phyloP scores from a whole-genome alignment of 2,329 filamentous ascomycete species.

The Bipolaris gigantea region DNA sequence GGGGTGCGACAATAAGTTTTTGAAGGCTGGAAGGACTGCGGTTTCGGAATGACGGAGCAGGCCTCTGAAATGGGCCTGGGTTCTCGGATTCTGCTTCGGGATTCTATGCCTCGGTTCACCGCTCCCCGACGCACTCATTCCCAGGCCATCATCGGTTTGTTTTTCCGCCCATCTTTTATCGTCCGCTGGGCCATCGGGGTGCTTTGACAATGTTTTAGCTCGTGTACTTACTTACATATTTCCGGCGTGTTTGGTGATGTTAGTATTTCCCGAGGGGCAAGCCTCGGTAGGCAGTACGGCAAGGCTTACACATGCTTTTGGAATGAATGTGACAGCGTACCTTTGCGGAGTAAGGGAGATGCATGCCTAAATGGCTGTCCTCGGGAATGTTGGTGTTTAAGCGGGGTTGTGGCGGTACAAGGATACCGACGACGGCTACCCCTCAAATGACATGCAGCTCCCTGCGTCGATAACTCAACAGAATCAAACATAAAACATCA shows the following conservation, averaged over 20 bases:
- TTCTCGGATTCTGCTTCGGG: background rate
- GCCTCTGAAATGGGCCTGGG: background rate
- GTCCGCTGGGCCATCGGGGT: background rate
- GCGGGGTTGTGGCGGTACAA: conserved; percentile 16
- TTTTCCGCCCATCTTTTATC: background rate
- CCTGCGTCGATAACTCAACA: conserved; percentile 2
- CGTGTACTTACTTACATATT: background rate
- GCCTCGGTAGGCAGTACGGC: conserved; percentile 21
- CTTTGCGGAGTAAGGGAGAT: conserved; percentile 20
- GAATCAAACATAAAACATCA: conserved; percentile 1
- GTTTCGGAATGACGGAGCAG: background rate
- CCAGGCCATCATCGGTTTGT: background rate
- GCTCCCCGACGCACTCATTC: background rate
- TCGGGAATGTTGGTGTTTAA: conserved; percentile 13
- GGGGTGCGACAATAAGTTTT: background rate
- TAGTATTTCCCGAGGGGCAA: conserved; percentile 20
- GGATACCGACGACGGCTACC: background rate
- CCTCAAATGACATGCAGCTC: background rate
- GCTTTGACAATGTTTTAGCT: background rate
- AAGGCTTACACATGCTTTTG: conserved; percentile 10
- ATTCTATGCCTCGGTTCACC: background rate
- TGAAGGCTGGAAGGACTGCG: background rate
- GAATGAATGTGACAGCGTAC: conserved; percentile 14
- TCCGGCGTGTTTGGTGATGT: background rate
- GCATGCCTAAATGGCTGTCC: conserved; percentile 12